Base-by-base conservation (phyloP, 495 filamentous ascomycete species). In the Penicillium waksmanii region DNA sequence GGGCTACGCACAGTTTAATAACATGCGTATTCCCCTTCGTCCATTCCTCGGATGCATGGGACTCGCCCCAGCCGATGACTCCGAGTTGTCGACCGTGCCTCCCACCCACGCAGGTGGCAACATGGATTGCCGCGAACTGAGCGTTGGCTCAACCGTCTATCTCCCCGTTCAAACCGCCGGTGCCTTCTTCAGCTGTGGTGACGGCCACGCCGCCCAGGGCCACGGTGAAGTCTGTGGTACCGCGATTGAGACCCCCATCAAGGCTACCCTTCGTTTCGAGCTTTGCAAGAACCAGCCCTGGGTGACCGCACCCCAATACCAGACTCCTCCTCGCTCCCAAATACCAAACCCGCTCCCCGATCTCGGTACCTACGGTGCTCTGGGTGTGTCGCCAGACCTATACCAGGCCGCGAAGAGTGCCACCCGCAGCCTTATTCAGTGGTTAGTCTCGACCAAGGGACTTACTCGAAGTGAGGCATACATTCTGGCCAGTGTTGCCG, bases 141-240 rank as follows among this genome's bases (percentile, higher is more conserved):
- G 68, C n/a, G 70, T 72, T 15, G 80, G 80, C 3, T 72, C 75
- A 0, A 65, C 63, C 17, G 69, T 83, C 36, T 81, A 76, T 63
- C 71, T 83, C 0, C 79, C 80, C 15, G 74, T 83, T 1, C 74
- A 80, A 50, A 78, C 77, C 0, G 58, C 66, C 33, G 80, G 80
- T n/a, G 80, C 78, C 8, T 66, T 81, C 8, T 82, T 83, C 64
- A 79, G 76, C 66, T 82, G 79, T 58, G 80, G 80, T 36, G 80
- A 83, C 53, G 80, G 80, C n/a, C 80, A 83, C 51, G 80, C 80
- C 5, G 79, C 80, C 0, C 79, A 83, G 58, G 80, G 80, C n/a
- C 77, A 80, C 53, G 80, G 80, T 21, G 80, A 83, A 59, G 78
- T 81, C 36, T 83, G 80, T 57, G 80, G 80, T 23, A 81, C 79